A percentile compares a stretch with the other conserved stretches of the same genome.
Evolutionary conservation across 2,329 filamentous ascomycete genomes (phyloP).

Genomic region (Bretziella fagacearum): DNA sequence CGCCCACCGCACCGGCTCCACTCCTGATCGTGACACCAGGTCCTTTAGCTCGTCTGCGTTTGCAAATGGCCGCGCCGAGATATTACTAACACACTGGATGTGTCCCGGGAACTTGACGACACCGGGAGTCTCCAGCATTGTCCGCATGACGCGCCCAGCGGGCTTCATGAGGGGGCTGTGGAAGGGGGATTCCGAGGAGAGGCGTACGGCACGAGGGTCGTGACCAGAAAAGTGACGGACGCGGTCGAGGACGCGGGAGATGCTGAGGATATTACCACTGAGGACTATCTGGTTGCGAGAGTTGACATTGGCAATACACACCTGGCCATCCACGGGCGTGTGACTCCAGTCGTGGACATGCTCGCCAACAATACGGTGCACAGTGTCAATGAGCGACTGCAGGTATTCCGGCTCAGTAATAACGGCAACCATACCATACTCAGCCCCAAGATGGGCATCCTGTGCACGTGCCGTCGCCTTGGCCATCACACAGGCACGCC

Average conservation of each 20-base stretch:
- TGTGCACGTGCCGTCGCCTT: constrained; percentile 52
- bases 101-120: constrained; percentile 58
- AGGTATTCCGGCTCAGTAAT: constrained; percentile 75
- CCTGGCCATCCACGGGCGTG: constrained; percentile 60
- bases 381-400: constrained; percentile 48
- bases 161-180: constrained; percentile 86
- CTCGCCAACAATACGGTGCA: constrained; percentile 42
- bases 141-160: constrained; percentile 56
- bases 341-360: constrained; percentile 26
- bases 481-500: constrained; percentile 69
- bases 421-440: constrained; percentile 87
- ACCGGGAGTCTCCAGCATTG: constrained; percentile 44
- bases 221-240: constrained; percentile 80
- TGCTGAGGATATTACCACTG: constrained; percentile 69
- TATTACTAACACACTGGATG: constrained; percentile 72
- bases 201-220: constrained; percentile 69
- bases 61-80: constrained; percentile 61
- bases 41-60: constrained; percentile 62
- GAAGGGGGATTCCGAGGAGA: constrained; percentile 80
- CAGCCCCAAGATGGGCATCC: constrained; percentile 47
- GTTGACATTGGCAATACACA: constrained; percentile 86
- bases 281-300: constrained; percentile 92
- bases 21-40: constrained; percentile 59
- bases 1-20: constrained; percentile 93
- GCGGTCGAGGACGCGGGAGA: constrained; percentile 66